Conservation (phyloP, 2,329 filamentous ascomycete genomes). For the Talaromyces pinophilus region DNA sequence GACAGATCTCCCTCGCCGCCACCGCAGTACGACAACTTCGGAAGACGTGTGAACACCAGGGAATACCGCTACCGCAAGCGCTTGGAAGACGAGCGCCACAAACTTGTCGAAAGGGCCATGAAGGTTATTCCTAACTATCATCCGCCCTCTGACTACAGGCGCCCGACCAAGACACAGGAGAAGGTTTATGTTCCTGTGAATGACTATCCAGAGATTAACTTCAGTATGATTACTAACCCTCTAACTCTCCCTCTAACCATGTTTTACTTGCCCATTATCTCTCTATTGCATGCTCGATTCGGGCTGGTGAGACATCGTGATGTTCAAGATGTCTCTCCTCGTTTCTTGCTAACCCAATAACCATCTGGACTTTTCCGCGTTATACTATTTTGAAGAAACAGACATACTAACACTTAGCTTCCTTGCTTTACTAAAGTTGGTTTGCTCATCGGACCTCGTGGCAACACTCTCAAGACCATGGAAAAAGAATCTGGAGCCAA, state of each 20-base stretch:
- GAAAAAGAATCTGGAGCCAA: constrained; percentile 95
- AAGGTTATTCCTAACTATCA: constrained; percentile 99
- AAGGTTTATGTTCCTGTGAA: constrained; percentile 99
- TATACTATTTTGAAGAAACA: constrained; percentile 39
- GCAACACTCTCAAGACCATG: constrained; percentile 99
- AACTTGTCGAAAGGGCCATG: constrained; percentile 98
- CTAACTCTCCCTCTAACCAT: constrained; percentile 68
- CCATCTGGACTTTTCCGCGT: constrained; percentile 28
- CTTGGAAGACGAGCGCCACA: constrained; percentile 97
- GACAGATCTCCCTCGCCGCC: constrained; percentile 94
- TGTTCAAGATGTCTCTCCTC: constrained; percentile 40
- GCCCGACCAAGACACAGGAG: constrained; percentile 99
- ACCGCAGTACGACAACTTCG: constrained; percentile 98
- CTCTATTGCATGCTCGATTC: constrained; percentile 47
- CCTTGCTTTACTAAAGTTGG: constrained; percentile 82
- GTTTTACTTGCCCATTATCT: constrained; percentile 35
- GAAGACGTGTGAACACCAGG: constrained; percentile 97
- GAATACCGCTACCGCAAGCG: constrained; percentile 98
- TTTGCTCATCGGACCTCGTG: constrained; percentile 99
- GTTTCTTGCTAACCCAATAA: constrained; percentile 45
- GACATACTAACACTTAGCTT: constrained; percentile 87
- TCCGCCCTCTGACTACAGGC: constrained; percentile 95
- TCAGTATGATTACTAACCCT: constrained; percentile 99
- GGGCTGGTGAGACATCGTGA: constrained; percentile 40
- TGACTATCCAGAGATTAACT: constrained; percentile 99